Conservation (phyloP, 2,329 filamentous ascomycete species). For the Microdochium trichocladiopsis region DNA sequence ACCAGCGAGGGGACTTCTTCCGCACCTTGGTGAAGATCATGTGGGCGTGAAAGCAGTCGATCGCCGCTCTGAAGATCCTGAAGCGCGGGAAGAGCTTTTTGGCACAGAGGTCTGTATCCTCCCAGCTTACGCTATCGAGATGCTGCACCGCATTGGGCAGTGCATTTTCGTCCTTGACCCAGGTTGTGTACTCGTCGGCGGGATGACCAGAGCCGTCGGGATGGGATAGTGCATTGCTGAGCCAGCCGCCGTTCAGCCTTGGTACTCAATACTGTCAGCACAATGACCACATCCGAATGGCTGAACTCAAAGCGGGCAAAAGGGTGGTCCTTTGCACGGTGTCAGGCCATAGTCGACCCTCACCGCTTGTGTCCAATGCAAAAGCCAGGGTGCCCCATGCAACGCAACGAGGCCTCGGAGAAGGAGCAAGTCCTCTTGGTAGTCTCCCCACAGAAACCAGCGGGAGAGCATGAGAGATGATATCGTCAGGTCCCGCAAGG, state of each 20-base stretch:
- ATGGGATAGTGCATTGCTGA: slow-evolving; percentile 37
- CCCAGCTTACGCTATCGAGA: slow-evolving; percentile 49
- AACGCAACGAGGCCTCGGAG: slow-evolving; percentile 49
- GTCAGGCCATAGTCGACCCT: slow-evolving; percentile 59
- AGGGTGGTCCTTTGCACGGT: slow-evolving; percentile 51
- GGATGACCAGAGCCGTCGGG: slow-evolving; percentile 46
- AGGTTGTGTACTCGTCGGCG: slow-evolving; percentile 39
- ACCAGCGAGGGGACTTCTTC: slow-evolving; percentile 55
- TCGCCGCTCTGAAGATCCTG: slow-evolving; percentile 38
- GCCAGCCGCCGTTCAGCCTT: slow-evolving; percentile 38
- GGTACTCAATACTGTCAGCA: slow-evolving; percentile 47
- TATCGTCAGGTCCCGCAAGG: slow-evolving; percentile 12
- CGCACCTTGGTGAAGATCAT: slow-evolving; percentile 55
- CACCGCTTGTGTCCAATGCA: slow-evolving; percentile 51
- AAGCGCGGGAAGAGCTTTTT: slow-evolving; percentile 45
- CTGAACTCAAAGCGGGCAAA: slow-evolving; percentile 51
- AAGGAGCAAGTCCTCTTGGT: slow-evolving; percentile 32
- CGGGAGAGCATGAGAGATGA: slow-evolving; percentile 22
- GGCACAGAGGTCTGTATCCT: slow-evolving; percentile 41
- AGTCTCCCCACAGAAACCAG: slow-evolving; percentile 26
- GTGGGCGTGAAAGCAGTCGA: slow-evolving; percentile 57
- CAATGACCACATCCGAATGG: slow-evolving; percentile 51
- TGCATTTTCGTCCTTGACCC: slow-evolving; percentile 28
- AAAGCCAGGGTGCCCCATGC: slow-evolving; percentile 48
- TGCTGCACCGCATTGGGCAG: slow-evolving; percentile 29